Base-by-base conservation (phyloP, 768 basidiomycete species). In the Melanogaster broomeanus region DNA sequence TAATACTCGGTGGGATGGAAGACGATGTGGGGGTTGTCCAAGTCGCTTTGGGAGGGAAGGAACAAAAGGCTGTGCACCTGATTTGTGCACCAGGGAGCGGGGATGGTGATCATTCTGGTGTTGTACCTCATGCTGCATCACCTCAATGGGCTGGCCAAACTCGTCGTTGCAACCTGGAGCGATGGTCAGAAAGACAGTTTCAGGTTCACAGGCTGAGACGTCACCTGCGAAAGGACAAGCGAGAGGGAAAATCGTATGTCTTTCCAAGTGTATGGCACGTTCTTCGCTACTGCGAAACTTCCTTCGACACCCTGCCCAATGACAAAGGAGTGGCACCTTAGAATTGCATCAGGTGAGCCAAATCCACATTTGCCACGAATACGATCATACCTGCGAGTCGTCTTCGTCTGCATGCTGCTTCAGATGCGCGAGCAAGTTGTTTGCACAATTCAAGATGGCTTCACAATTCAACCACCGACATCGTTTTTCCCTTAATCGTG, bases 381-480 rank as follows among this genome's bases (percentile, higher is more conserved):
- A 19, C 49, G 54, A 47, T 34, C 61, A 48, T 53, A 69, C 68
- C 63, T 67, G 64, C 51, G 48, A 57, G 51, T 49, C 60, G 58
- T 56, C 56, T 43, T 73, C 72, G 15, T 57, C 40, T 13, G 63
- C 70, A 61, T 78, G 76, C 21, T 57, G 49, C 42, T 66, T 66
- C 30, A 84, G 63, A 72, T 90, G 88, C 18, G 66, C 61, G 33
- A 77, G 61, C 45, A 88, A 64, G 39, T 69, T 74, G 38, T 76
- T 70, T 6, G 71, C 67, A 40, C 82, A 83, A 60, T 84, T 86
- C 55, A 87, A 59, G 13, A 81, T 57, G 37, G 71, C 72, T 51
- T 72, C 73, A 65, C 88, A 90, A 24, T 72, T 72, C 49, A 65
- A 67, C 87, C 87, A 90, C 62, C 72, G 74, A 67, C 87, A 90